These are phyloP conservation scores for Metschnikowia lunata DNA, from an alignment of 805 yeast genomes.

Conservation along the genomic window DNA sequence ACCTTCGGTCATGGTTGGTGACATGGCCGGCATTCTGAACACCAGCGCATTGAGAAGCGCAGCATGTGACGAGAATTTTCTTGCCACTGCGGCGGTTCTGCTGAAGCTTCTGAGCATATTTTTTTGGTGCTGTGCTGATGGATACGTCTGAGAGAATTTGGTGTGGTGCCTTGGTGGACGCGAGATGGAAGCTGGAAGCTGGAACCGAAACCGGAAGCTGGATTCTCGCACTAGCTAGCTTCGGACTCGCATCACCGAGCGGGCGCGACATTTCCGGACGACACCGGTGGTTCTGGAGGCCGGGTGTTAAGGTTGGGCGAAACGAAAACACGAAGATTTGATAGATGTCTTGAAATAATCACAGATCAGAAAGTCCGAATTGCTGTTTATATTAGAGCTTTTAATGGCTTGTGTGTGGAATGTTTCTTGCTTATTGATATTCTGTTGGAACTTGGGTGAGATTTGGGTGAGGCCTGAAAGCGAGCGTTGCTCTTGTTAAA, in stretches of 20 bases:
- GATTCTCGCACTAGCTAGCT: not conserved
- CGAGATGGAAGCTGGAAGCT: constrained; percentile 1
- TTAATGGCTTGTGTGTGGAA: too few relatives aligned
- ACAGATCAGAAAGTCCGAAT: too few relatives aligned
- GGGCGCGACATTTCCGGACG: constrained; percentile 20
- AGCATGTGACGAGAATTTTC: constrained; percentile 30
- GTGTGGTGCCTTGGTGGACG: not conserved
- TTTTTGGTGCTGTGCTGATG: constrained; percentile 4
- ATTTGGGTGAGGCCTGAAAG: too few relatives aligned
- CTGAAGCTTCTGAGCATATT: constrained; percentile 18
- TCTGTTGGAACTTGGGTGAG: too few relatives aligned
- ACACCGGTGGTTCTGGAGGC: not conserved
- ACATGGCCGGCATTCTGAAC: constrained; percentile 97
- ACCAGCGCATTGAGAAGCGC: constrained; percentile 34
- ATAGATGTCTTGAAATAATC: too few relatives aligned
- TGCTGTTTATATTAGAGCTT: too few relatives aligned
- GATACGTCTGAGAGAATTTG: not conserved
- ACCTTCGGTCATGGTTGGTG: constrained; percentile 97
- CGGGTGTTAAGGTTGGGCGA: too few relatives aligned
- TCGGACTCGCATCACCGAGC: constrained; percentile 21
- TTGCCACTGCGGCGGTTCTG: constrained; percentile 10
- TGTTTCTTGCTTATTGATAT: too few relatives aligned
- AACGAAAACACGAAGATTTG: too few relatives aligned
- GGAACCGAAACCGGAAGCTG: too few relatives aligned
- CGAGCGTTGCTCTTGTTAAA: too few relatives aligned